A percentile compares a stretch with the other conserved stretches of the same genome.
These are phyloP conservation scores for Cryptococcus amylolentus DNA, from an alignment of 1,284 basidiomycete genomes.

Conservation along the genomic window DNA sequence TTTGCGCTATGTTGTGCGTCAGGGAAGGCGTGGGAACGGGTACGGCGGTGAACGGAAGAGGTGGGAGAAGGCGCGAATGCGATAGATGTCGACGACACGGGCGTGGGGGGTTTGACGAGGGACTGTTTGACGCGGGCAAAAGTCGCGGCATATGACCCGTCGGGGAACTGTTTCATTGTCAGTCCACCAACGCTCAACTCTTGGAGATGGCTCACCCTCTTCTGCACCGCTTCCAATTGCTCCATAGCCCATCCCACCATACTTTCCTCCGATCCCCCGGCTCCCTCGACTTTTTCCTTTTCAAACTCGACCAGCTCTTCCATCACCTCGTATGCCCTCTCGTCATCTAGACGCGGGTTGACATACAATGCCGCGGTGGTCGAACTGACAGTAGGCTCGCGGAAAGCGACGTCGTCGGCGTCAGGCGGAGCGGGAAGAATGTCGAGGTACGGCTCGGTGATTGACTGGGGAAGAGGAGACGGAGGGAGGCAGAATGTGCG, in stretches of 20 bases:
- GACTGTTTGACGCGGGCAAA: constrained; percentile 29
- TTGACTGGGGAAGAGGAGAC: constrained; percentile 25
- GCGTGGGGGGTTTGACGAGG: constrained; percentile 14
- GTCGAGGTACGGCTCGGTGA: constrained; percentile 37
- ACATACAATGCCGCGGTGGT: constrained; percentile 47
- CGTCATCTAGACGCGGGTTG: constrained; percentile 42
- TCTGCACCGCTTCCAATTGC: constrained; percentile 33
- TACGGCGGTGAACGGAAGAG: constrained; percentile 26
- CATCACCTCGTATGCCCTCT: constrained; percentile 32
- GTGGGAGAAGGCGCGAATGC: constrained; percentile 5
- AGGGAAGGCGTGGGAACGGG: constrained; percentile 26
- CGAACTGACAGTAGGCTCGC: constrained; percentile 43
- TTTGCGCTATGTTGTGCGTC: not conserved
- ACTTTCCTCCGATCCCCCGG: constrained; percentile 24
- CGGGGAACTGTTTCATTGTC: constrained; percentile 34
- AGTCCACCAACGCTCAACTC: not conserved
- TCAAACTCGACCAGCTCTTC: constrained; percentile 46
- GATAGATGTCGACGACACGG: constrained; percentile 1
- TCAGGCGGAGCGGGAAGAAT: constrained; percentile 42
- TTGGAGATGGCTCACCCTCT: constrained; percentile 29
- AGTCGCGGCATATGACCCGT: constrained; percentile 39
- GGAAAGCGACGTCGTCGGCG: constrained; percentile 35
- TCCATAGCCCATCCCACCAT: constrained; percentile 26
- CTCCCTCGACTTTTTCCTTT: constrained; percentile 28
- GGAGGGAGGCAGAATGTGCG: constrained; percentile 36